Evolutionary conservation across 305 asterid species (phyloP), one percentile per base, ranked within the genome.

Genomic region (Stenogyne calaminthoides): DNA sequence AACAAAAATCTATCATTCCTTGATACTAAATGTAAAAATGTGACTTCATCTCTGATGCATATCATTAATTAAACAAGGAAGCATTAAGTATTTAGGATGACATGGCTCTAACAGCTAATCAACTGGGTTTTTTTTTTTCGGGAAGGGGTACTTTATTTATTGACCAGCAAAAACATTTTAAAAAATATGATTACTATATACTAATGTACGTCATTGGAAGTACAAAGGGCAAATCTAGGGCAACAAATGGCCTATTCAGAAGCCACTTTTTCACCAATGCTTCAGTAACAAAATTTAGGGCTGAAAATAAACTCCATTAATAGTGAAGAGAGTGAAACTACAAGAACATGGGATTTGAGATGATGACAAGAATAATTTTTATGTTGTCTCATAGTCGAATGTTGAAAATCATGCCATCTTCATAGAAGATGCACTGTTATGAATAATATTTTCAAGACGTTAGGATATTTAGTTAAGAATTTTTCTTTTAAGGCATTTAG

Each of bases 1-100:
- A 70, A 59, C 34, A 67, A 66, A 58, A 64, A 76, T 51, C 69
- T 60, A 40, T 57, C 64, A 78, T 47, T 66, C 52, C 68, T 69
- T 69, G 52, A 59, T 22, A 34, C 15, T 60, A 20, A 37, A 46
- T 70, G 37, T 22, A 18, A 51, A 49, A 60, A 9, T 1, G 44
- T 5, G 29, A 49, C 72, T 44, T 57, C 52, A 69, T 51, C 39
- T 2, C 29, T 16, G 37, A 27, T 42, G 55, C 25, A 34, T 15
- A 5, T 6, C 16, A 56, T n/a, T 32, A 71, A 57, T 46, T 20
- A 73, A 46, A 73, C 57, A 57, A 37, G 39, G 72, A 66, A 74
- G 16, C 55, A 44, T 57, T 59, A 9, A 4, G 15, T 22, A 19
- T 27, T 9, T 54, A 39, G 61, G 71, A 69, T 52, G 42, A 15